Percentiles rank a stretch among this genome's conserved stretches.
Evolutionary conservation across 495 filamentous ascomycete species (phyloP).

Genomic region (Lepidopterella palustris): DNA sequence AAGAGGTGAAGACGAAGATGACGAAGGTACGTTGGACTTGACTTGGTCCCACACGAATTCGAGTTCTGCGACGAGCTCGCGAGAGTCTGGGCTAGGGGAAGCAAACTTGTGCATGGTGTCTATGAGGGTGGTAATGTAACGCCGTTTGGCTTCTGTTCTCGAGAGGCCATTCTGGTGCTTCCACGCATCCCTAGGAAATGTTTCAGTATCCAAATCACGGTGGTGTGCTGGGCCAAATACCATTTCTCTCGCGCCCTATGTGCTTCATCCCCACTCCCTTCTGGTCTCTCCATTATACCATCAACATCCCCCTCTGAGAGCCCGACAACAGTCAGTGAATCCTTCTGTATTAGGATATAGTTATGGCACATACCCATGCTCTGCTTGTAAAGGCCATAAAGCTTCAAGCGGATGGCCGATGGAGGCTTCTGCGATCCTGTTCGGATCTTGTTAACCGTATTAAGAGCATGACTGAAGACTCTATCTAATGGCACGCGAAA

Average conservation of each 20-base stretch:
- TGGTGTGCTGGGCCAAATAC: constrained; percentile 35
- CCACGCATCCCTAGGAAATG: constrained; percentile 69
- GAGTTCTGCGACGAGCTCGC: constrained; percentile 84
- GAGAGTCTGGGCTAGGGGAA: constrained; percentile 70
- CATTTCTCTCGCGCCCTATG: constrained; percentile 56
- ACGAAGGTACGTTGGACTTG: constrained; percentile 68
- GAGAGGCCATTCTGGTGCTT: constrained; percentile 71
- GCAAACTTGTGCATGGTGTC: constrained; percentile 95
- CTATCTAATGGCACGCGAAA: constrained; percentile 54
- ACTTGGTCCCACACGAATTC: constrained; percentile 99
- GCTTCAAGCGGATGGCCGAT: constrained; percentile 70
- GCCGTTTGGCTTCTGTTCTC: constrained; percentile 87
- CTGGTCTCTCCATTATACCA: constrained; percentile 80
- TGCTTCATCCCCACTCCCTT: constrained; percentile 48
- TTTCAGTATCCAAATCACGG: neutral
- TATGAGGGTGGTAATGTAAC: constrained; percentile 87
- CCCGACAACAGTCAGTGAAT: constrained; percentile 11
- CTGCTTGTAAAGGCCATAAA: constrained; percentile 98
- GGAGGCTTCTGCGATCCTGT: constrained; percentile 86
- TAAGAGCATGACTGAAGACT: constrained; percentile 97
- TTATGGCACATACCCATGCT: constrained; percentile 62
- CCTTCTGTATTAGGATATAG: neutral
- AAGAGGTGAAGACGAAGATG: constrained; percentile 45
- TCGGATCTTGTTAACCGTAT: constrained; percentile 95
- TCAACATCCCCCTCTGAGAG: constrained; percentile 82